Base-by-base conservation (phyloP, 305 asterid species). In the Plantago lanceolata region DNA sequence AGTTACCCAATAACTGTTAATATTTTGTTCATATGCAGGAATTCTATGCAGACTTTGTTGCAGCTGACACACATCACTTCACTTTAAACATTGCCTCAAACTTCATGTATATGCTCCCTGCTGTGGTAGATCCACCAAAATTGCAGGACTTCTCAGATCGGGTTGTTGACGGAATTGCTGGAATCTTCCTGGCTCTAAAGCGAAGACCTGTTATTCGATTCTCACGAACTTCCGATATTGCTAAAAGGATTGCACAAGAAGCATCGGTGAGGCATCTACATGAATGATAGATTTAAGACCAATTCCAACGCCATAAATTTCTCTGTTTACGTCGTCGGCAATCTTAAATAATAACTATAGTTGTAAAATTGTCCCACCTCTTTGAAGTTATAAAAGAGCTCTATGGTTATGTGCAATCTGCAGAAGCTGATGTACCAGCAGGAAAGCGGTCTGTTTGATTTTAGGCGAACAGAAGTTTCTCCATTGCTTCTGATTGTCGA, bases 341-440 rank as follows among this genome's bases (percentile, higher is more conserved):
- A 14, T 49, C 63, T 20, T 20, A 52, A 52, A 3, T 52, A 52
- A 40, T 61, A 64, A 29, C 65, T 73, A 49, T 62, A 47, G 58
- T 69, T 16, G 52, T 43, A 16, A 44, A 44, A 55, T 28, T 56
- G 11, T 57, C 64, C 71, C 59, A n/a, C 26, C 21, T 57, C 31
- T 37, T 68, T 65, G 59, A 40, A 20, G 63, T 40, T 59, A 67
- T 67, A 26, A 31, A 48, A 19, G 19, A 63, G 44, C 56, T 29
- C 35, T 28, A 64, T 76, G 68, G 75, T 62, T 65, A 47, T 59
- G 48, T 68, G 33, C 50, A 20, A n/a, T 53, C 69, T 61, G 72
- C 90, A 93, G 99, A 93, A 90, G 80, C 94, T 93, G 78, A 93
- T 93, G 99, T 93, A 93, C 85, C 94, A 90, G 79, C 89, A 87